phyloP scores from a whole-genome alignment of 164 flowering plant species.

The Vitis labrusca region DNA sequence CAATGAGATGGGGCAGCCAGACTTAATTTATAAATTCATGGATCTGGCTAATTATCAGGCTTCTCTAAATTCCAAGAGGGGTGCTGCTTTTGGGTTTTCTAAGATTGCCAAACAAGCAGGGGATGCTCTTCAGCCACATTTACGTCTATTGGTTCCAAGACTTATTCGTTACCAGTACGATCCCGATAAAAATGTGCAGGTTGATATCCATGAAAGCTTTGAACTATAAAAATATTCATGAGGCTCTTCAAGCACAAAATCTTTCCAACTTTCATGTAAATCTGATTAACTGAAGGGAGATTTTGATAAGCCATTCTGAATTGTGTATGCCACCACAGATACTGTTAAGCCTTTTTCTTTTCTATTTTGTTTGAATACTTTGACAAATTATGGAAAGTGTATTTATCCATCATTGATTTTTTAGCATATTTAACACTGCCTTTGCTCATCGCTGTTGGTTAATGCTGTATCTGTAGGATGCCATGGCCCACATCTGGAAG shows the following conservation, averaged over 20 bases:
- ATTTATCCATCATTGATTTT: too few species aligned
- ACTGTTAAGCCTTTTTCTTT: not conserved
- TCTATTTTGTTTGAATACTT: not conserved
- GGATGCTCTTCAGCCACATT: conserved; percentile 87
- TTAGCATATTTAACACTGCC: not conserved
- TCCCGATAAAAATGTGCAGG: conserved; percentile 99
- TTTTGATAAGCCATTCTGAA: not conserved
- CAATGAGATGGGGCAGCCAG: conserved; percentile 99
- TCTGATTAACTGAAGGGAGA: not conserved
- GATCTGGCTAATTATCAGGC: conserved; percentile 96
- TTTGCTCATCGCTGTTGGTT: conserved; percentile 10
- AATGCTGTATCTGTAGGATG: conserved; percentile 60
- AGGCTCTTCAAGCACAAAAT: not conserved
- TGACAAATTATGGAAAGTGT: not conserved
- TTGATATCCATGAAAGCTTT: conserved; percentile 14
- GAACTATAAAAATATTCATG: not conserved
- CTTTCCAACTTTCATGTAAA: not conserved
- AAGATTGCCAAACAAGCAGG: conserved; percentile 98
- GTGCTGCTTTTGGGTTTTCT: conserved; percentile 99
- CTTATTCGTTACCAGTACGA: conserved; percentile 96
- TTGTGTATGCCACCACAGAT: not conserved
- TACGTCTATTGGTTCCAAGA: conserved; percentile 74
- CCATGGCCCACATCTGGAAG: conserved; percentile 98
- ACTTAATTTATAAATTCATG: conserved; percentile 94
- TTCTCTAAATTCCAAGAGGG: conserved; percentile 91